phyloP scores from a whole-genome alignment of 2,329 filamentous ascomycete species.

The Aspergillus ochraceus region DNA sequence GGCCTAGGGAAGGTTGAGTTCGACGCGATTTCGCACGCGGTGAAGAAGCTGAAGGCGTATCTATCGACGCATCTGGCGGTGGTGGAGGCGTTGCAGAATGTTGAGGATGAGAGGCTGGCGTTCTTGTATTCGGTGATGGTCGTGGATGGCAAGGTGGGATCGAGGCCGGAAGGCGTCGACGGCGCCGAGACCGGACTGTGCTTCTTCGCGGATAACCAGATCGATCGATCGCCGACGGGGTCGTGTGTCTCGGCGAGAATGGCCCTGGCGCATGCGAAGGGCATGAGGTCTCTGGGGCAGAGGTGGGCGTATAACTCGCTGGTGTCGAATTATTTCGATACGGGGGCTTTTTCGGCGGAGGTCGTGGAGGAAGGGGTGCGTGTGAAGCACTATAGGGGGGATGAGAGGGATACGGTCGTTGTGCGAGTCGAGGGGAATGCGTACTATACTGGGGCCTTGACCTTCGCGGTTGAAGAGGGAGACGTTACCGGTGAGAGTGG shows the following conservation, averaged over 20 bases:
- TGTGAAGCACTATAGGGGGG: neutral
- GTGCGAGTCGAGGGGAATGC: conserved; percentile 34
- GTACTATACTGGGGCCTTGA: conserved; percentile 32
- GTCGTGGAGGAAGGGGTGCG: conserved; percentile 17
- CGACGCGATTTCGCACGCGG: conserved; percentile 29
- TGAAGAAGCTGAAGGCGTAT: conserved; percentile 17
- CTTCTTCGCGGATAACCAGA: conserved; percentile 48
- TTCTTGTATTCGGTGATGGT: conserved; percentile 47
- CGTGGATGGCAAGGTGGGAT: conserved; percentile 27
- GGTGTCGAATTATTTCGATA: conserved; percentile 31
- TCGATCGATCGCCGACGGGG: conserved; percentile 47
- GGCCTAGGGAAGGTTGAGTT: conserved; percentile 31
- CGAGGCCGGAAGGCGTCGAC: conserved; percentile 11
- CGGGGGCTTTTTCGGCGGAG: conserved; percentile 25
- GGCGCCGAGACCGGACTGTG: conserved; percentile 46
- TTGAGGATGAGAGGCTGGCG: conserved; percentile 32
- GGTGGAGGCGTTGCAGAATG: conserved; percentile 25
- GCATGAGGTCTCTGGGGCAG: conserved; percentile 18
- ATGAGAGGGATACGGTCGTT: conserved; percentile 16
- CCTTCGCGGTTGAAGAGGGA: conserved; percentile 30
- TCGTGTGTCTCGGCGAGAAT: conserved; percentile 40
- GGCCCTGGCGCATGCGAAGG: conserved; percentile 37
- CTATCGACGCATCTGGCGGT: conserved; percentile 21
- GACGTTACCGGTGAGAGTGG: conserved; percentile 25
- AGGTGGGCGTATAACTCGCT: conserved; percentile 39